phyloP scores from a whole-genome alignment of 2,329 filamentous ascomycete species.

The Hypoxylon sp. region DNA sequence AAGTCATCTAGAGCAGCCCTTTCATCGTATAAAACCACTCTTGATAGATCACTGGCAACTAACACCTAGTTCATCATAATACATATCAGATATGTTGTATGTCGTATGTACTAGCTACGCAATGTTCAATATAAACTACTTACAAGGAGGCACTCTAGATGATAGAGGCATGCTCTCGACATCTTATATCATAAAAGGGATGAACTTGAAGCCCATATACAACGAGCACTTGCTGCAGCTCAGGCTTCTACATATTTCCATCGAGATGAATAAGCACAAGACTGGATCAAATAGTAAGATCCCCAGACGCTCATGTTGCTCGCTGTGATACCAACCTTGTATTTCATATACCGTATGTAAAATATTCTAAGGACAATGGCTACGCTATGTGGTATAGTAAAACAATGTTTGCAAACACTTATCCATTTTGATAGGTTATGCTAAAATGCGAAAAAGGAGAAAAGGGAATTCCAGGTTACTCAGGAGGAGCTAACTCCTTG shows the following conservation, averaged over 20 bases:
- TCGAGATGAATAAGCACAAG: constrained; percentile 1
- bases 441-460: constrained; percentile 21
- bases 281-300: constrained; percentile 5
- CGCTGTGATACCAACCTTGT: constrained; percentile 17
- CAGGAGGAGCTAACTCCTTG: constrained; percentile 53
- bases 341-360: constrained; percentile 2
- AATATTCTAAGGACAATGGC: constrained; percentile 14
- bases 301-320: constrained; percentile 4
- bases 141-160: constrained; percentile 1
- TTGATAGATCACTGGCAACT: not conserved
- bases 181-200: constrained; percentile 25
- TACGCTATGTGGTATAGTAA: constrained; percentile 21
- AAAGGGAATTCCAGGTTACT: constrained; percentile 44
- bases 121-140: not conserved
- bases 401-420: constrained; percentile 20
- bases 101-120: not conserved
- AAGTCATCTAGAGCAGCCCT: too few species aligned
- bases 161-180: not conserved
- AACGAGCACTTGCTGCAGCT: constrained; percentile 22
- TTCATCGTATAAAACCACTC: not conserved
- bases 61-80: not conserved
- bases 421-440: constrained; percentile 15
- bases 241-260: constrained; percentile 22
- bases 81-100: not conserved
- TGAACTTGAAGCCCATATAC: constrained; percentile 7